A percentile compares a stretch with the other conserved stretches of the same genome.
Evolutionary conservation across 805 yeast species (phyloP).

Genomic region (Candida xiaguanensis): DNA sequence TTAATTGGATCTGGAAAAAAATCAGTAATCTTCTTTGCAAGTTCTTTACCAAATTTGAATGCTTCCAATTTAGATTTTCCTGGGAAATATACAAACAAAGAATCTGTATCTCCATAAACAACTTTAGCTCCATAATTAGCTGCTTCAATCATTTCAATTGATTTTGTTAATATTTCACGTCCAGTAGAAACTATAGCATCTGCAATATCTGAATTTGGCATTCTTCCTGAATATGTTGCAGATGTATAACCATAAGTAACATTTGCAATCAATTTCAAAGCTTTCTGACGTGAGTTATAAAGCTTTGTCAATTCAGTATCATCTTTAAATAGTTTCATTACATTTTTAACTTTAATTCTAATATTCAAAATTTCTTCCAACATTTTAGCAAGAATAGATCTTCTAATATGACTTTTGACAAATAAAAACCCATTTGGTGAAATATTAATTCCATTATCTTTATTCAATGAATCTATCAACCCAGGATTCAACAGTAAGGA

Average conservation of each 20-base stretch:
- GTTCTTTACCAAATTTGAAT: conserved; percentile 65
- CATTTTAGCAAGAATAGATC: conserved; percentile 79
- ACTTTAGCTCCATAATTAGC: conserved; percentile 80
- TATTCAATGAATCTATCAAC: conserved; percentile 46
- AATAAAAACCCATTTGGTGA: conserved; percentile 89
- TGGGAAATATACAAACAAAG: conserved; percentile 85
- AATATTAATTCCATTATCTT: conserved; percentile 50
- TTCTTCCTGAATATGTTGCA: conserved; percentile 92
- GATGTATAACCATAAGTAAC: conserved; percentile 96
- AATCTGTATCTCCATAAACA: conserved; percentile 96
- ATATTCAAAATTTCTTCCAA: conserved; percentile 77
- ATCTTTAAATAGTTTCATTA: conserved; percentile 51
- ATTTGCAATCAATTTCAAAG: conserved; percentile 85
- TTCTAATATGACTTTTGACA: conserved; percentile 60
- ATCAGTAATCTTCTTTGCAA: conserved; percentile 61
- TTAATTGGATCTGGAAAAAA: conserved; percentile 77
- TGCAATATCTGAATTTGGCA: conserved; percentile 95
- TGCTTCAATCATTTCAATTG: conserved; percentile 67
- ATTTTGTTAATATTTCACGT: conserved; percentile 72
- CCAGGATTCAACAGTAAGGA: conserved; percentile 48
- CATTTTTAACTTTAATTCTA: conserved; percentile 71
- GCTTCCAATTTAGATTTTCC: conserved; percentile 78
- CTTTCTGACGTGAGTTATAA: conserved; percentile 76
- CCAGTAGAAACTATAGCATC: conserved; percentile 93
- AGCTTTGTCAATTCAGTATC: conserved; percentile 51